These are phyloP conservation scores for Panicum virgatum DNA, from an alignment of 202 grass and related monocot genomes.

Conservation along the genomic window DNA sequence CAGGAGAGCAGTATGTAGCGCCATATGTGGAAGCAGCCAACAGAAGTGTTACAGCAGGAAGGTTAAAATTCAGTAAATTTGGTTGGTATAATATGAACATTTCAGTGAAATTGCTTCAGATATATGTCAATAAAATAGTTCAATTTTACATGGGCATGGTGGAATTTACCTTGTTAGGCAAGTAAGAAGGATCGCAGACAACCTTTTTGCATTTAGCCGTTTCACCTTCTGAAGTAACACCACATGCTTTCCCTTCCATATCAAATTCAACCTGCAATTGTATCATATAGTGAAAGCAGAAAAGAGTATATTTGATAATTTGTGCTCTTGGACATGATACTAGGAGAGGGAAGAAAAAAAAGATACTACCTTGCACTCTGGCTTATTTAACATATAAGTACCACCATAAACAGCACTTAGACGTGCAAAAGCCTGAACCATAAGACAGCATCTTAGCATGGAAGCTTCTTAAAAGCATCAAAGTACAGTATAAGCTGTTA, in stretches of 20 bases:
- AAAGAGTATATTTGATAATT: conserved; percentile 1
- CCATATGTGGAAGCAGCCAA: not conserved
- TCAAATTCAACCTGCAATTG: conserved; percentile 73
- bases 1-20: not conserved
- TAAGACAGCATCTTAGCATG: conserved; percentile 23
- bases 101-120: conserved; percentile 13
- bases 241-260: conserved; percentile 78
- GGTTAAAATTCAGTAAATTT: conserved; percentile 26
- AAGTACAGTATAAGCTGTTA: not conserved
- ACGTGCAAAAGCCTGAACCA: conserved; percentile 73
- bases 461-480: conserved; percentile 14
- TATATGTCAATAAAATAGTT: conserved; percentile 22
- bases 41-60: not conserved
- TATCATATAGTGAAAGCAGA: not conserved
- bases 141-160: not conserved
- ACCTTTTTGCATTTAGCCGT: conserved; percentile 85
- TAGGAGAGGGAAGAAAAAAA: not conserved
- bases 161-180: conserved; percentile 61
- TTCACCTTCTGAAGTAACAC: conserved; percentile 89
- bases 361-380: conserved; percentile 72
- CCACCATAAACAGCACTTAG: conserved; percentile 92
- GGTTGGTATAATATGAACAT: not conserved
- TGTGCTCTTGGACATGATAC: not conserved
- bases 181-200: conserved; percentile 87
- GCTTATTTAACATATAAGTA: conserved; percentile 91